Evolutionary conservation across 2,329 filamentous ascomycete species (phyloP), one percentile per base, ranked within the genome.

Genomic region (Nectriaceae sp.): DNA sequence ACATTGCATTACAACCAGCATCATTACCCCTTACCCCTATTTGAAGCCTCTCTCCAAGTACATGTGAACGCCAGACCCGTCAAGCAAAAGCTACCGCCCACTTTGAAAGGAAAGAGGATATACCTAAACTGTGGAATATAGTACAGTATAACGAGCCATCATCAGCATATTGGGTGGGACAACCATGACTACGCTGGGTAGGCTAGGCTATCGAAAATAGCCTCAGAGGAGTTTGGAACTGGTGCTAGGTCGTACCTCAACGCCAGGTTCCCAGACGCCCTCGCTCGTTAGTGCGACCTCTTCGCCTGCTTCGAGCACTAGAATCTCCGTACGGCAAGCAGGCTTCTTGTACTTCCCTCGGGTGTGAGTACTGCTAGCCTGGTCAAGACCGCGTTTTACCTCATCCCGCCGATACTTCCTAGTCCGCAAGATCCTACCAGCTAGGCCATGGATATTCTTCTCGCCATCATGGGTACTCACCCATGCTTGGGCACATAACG

Each of bases 401-500:
- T 83, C 76, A 26, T 77, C 70, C 8, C 64, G 56, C 0, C 61
- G 65, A 59, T 73, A 80, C 42, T 65, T 70, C 42, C 63, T 67
- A 13, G 76, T 79, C 52, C 72, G 75, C 4, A 83, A 70, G 60
- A 78, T 71, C 35, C 66, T 74, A 4, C 76, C 79, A 3, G 75
- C 76, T 42, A 81, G 60, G 0, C 82, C 83, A 13, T 43, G 46
- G 21, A 77, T 75, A 29, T 79, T 71, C 59, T 85, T 86, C 21
- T 80, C 76, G 4, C 77, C 80, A 56, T 86, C 83, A 53, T 85
- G 83, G 1, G 82, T 77, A 46, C 77, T 76, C 18, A 88, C 74
- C 84, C 85, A 88, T 1, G 74, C 70, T 47, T 72, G 72, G 4
- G 81, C 80, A 11, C 75, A 74, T 1, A 84, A 65, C 18, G 72